Percentiles rank a stretch among this genome's conserved stretches.
Evolutionary conservation across 306 rosid genomes (phyloP).

Genomic region (Lathyrus aphaca): DNA sequence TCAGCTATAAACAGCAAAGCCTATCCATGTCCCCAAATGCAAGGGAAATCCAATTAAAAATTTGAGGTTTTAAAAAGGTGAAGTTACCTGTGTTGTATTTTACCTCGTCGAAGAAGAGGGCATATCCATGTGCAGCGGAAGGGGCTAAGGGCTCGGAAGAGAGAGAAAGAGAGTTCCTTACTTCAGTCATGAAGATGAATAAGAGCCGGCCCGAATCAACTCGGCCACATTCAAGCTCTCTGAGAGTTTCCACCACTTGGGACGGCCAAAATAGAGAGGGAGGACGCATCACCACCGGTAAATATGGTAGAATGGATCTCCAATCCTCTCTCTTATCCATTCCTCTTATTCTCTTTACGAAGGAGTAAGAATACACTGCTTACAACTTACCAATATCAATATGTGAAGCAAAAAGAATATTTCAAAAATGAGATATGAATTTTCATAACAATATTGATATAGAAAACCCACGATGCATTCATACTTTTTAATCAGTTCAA

Average conservation of each 20-base stretch:
- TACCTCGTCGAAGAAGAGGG: conserved; percentile 84
- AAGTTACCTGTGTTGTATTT: conserved; percentile 17
- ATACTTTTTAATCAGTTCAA: not conserved
- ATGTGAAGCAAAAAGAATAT: conserved; percentile 1
- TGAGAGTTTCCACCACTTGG: conserved; percentile 61
- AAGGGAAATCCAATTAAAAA: not conserved
- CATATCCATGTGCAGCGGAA: conserved; percentile 57
- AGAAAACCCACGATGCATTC: not conserved
- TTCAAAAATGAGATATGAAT: not conserved
- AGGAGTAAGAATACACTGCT: not conserved
- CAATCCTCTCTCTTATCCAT: conserved; percentile 77
- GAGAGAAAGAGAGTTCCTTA: conserved; percentile 63
- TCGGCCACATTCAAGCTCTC: conserved; percentile 50
- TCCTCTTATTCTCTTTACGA: not conserved
- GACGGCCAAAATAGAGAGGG: conserved; percentile 78
- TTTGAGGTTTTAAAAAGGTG: not conserved
- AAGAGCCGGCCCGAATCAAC: conserved; percentile 60
- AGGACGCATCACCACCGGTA: conserved; percentile 60
- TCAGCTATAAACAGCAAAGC: conserved; percentile 6
- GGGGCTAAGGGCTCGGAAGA: conserved; percentile 49
- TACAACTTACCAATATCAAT: not conserved
- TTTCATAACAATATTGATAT: not conserved
- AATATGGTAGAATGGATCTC: conserved; percentile 62
- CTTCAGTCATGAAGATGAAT: conserved; percentile 56
- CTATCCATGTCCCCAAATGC: conserved; percentile 7